phyloP scores from a whole-genome alignment of 768 basidiomycete species.

The Pleurotus eryngii region DNA sequence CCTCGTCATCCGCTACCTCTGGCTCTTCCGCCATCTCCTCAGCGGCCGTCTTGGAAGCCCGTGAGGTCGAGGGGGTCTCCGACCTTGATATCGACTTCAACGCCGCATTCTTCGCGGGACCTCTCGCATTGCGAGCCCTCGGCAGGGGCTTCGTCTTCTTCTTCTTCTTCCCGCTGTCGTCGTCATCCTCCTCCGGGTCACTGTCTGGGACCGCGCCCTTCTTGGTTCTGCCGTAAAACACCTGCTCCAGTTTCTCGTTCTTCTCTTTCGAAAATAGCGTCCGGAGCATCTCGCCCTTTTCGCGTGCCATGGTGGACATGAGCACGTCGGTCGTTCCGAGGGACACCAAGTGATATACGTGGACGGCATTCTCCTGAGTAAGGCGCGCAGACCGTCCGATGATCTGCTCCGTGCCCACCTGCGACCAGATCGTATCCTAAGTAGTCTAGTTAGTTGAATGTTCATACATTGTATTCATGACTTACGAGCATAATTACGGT shows the following conservation, averaged over 20 bases:
- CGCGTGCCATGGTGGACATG: background rate
- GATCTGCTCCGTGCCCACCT: background rate
- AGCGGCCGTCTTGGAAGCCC: too few relatives aligned
- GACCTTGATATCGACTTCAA: too few relatives aligned
- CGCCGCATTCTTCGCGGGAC: too few relatives aligned
- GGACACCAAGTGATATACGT: constrained; percentile 7
- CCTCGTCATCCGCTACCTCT: too few relatives aligned
- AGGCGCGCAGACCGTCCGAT: constrained; percentile 4
- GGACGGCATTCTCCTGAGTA: constrained; percentile 7
- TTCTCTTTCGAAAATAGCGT: background rate
- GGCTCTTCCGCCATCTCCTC: too few relatives aligned
- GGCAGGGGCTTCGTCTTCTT: background rate
- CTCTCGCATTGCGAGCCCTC: background rate
- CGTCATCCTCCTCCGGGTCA: background rate
- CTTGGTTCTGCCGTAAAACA: background rate
- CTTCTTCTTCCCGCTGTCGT: background rate
- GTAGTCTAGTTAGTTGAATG: background rate
- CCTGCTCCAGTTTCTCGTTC: background rate
- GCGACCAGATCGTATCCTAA: constrained; percentile 10
- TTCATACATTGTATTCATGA: too few relatives aligned
- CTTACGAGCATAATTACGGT: constrained; percentile 5
- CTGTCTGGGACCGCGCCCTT: background rate
- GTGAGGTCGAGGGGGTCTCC: too few relatives aligned
- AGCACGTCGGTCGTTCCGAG: constrained; percentile 5
- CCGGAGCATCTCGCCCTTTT: constrained; percentile 4